Percentiles rank a stretch among this genome's conserved stretches.
Evolutionary conservation across 1,284 basidiomycete genomes (phyloP).

Genomic region (Pseudozyma thailandica): DNA sequence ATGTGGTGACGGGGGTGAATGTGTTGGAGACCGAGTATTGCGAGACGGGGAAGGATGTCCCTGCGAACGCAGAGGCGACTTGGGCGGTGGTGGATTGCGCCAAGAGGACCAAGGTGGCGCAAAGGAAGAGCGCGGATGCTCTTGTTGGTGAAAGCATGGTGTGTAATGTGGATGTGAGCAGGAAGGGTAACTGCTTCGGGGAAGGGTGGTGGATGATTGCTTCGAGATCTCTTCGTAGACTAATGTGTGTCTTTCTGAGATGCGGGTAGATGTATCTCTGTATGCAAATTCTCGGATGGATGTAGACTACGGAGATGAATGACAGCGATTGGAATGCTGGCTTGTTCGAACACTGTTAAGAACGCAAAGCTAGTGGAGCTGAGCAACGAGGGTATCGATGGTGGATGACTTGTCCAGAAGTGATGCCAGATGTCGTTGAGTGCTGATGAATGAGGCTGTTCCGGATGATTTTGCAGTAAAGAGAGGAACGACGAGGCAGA

Average conservation of each 20-base stretch:
- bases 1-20: slow-evolving; percentile 56
- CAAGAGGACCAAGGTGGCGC: slow-evolving; percentile 15
- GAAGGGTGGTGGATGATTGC: not conserved
- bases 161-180: not conserved
- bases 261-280: no score
- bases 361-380: no score
- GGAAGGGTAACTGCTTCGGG: not conserved
- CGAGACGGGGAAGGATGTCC: slow-evolving; percentile 45
- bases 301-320: no score
- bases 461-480: not conserved
- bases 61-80: slow-evolving; percentile 30
- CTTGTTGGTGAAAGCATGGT: slow-evolving; percentile 17
- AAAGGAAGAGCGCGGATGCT: slow-evolving; percentile 15
- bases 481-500: not conserved
- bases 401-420: not conserved
- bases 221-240: no score
- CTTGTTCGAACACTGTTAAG: no score
- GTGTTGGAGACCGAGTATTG: slow-evolving; percentile 31
- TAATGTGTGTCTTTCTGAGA: no score
- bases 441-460: no score
- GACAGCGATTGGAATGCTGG: no score
- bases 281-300: no score
- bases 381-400: no score
- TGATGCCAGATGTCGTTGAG: no score
- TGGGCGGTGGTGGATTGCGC: slow-evolving; percentile 16